A percentile compares a stretch with the other conserved stretches of the same genome.
These are phyloP conservation scores for Ligustrum vulgare DNA, from an alignment of 257 asterid species.

Conservation along the genomic window DNA sequence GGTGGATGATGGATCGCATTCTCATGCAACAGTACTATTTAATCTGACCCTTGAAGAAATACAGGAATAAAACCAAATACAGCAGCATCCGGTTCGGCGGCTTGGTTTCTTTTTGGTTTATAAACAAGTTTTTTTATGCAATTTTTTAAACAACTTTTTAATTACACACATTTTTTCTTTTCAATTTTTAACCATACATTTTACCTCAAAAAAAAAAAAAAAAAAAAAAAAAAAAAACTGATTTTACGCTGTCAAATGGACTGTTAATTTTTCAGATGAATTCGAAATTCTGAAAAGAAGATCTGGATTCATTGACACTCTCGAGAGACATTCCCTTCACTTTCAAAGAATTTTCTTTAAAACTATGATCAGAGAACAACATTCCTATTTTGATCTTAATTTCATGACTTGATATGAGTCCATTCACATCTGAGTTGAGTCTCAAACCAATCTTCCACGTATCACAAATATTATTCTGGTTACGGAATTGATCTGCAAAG, in stretches of 20 bases:
- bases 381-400: conserved; percentile 38
- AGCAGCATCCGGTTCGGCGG: no score
- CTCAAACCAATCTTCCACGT: conserved; percentile 48
- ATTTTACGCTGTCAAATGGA: no score
- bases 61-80: neutral
- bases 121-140: no score
- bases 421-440: conserved; percentile 33
- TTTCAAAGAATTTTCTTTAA: conserved; percentile 39
- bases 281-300: conserved; percentile 26
- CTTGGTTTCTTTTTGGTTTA: no score
- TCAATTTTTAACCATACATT: no score
- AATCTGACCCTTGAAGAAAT: neutral
- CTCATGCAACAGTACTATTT: neutral
- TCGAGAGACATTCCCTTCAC: conserved; percentile 38
- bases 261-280: neutral
- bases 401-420: conserved; percentile 44
- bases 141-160: no score
- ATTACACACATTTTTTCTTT: no score
- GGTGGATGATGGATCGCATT: no score
- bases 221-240: no score
- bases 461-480: conserved; percentile 39
- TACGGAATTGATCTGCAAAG: conserved; percentile 58
- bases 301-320: conserved; percentile 38
- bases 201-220: no score
- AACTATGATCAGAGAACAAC: conserved; percentile 28